A percentile compares a stretch with the other conserved stretches of the same genome.
Conservation (phyloP, 805 yeast species). For the Wickerhamomyces subpelliculosus region DNA sequence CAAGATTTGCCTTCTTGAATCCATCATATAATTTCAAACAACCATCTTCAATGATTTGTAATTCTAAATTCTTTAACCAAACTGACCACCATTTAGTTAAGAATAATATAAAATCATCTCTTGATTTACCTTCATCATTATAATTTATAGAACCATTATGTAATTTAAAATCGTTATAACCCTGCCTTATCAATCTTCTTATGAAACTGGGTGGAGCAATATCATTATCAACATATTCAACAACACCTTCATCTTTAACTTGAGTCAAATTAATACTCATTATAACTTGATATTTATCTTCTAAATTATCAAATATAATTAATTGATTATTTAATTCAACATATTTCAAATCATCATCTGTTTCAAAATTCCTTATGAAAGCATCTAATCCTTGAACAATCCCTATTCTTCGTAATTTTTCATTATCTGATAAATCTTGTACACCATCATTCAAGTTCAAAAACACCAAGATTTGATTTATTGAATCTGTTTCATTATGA, state of each 20-base stretch:
- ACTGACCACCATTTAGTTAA: conserved; percentile 29
- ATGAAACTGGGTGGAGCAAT: conserved; percentile 22
- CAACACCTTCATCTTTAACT: conserved; percentile 9
- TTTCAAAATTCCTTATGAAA: conserved; percentile 6
- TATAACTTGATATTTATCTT: conserved; percentile 21
- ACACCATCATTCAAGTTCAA: conserved; percentile 14
- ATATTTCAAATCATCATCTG: conserved; percentile 9
- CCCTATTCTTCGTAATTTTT: conserved; percentile 33
- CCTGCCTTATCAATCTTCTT: conserved; percentile 18
- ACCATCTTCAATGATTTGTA: conserved; percentile 27
- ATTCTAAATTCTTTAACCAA: conserved; percentile 25
- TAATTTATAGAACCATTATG: conserved; percentile 18
- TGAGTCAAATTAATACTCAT: conserved; percentile 15
- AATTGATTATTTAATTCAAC: conserved; percentile 24
- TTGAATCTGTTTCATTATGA: conserved; percentile 24
- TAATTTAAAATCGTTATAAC: conserved; percentile 19
- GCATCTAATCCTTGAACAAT: conserved; percentile 31
- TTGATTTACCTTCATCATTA: conserved; percentile 11
- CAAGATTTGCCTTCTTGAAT: conserved; percentile 22
- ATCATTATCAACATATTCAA: conserved; percentile 4
- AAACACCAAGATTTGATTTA: conserved; percentile 28
- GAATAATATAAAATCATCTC: conserved; percentile 10
- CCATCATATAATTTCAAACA: conserved; percentile 24
- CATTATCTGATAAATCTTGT: too few species aligned
- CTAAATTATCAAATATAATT: conserved; percentile 23